A percentile compares a stretch with the other conserved stretches of the same genome.
Conservation (phyloP, 805 yeast genomes). For the Candida oleophila region DNA sequence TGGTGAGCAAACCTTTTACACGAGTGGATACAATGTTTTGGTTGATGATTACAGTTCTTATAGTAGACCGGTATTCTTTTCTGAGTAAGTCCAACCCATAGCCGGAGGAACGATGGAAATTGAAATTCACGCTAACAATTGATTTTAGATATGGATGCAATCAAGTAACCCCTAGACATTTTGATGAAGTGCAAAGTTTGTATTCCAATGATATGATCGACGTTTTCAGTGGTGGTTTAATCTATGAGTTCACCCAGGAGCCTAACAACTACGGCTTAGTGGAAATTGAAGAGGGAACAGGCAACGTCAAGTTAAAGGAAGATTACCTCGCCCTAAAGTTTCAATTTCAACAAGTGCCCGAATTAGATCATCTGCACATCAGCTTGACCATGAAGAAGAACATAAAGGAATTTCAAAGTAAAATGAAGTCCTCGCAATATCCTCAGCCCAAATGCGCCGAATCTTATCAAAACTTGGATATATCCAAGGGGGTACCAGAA, state of each 20-base stretch:
- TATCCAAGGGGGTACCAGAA: slow-evolving; percentile 45
- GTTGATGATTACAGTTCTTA: slow-evolving; percentile 68
- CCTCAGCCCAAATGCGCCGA: slow-evolving; percentile 31
- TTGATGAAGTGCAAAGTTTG: slow-evolving; percentile 72
- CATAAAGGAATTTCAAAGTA: slow-evolving; percentile 20
- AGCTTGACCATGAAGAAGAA: slow-evolving; percentile 24
- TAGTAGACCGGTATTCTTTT: slow-evolving; percentile 77
- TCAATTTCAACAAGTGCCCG: slow-evolving; percentile 41
- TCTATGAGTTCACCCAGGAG: slow-evolving; percentile 79
- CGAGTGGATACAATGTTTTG: slow-evolving; percentile 68
- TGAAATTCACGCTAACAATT: no score
- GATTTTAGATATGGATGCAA: slow-evolving; percentile 66
- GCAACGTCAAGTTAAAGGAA: slow-evolving; percentile 40
- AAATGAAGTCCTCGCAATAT: slow-evolving; percentile 15
- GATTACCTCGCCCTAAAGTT: slow-evolving; percentile 45
- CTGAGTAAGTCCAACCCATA: slow-evolving; percentile 59
- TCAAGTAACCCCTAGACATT: slow-evolving; percentile 70
- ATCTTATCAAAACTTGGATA: slow-evolving; percentile 33
- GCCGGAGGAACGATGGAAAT: no score
- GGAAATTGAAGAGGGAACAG: slow-evolving; percentile 37
- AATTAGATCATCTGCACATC: slow-evolving; percentile 19
- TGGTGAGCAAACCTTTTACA: slow-evolving; percentile 78
- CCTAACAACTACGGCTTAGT: slow-evolving; percentile 80
- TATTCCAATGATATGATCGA: slow-evolving; percentile 71
- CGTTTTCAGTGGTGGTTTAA: slow-evolving; percentile 82